phyloP scores from a whole-genome alignment of 2,329 filamentous ascomycete species.

The Pseudocercospora fuligena region DNA sequence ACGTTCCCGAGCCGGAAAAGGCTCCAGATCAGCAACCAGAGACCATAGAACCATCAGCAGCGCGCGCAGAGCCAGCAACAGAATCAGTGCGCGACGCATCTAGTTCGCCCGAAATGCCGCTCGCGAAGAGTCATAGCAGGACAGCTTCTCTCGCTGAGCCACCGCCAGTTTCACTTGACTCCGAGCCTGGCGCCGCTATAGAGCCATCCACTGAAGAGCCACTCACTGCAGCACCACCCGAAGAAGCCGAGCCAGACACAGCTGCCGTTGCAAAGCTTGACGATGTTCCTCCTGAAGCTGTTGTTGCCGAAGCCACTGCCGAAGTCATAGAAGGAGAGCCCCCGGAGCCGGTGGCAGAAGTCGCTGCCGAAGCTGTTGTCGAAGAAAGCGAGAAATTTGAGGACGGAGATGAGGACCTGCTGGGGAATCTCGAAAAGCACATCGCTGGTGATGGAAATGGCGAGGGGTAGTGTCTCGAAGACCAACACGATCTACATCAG shows the following conservation, averaged over 20 bases:
- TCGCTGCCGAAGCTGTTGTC: slow-evolving; percentile 13
- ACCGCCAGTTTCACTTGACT: slow-evolving; percentile 19
- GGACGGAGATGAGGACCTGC: slow-evolving; percentile 37
- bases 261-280: slow-evolving; percentile 1
- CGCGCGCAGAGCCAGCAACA: slow-evolving; percentile 15
- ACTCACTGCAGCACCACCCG: background rate
- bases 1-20: background rate
- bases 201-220: background rate
- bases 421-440: slow-evolving; percentile 38
- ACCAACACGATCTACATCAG: background rate
- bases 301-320: slow-evolving; percentile 7
- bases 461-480: background rate
- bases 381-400: slow-evolving; percentile 25
- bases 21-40: slow-evolving; percentile 12
- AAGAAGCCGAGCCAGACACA: slow-evolving; percentile 4
- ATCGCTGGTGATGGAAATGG: slow-evolving; percentile 17
- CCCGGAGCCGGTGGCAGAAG: slow-evolving; percentile 10
- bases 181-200: background rate
- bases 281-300: slow-evolving; percentile 3
- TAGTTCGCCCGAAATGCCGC: slow-evolving; percentile 50
- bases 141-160: slow-evolving; percentile 40
- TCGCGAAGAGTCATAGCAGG: slow-evolving; percentile 46
- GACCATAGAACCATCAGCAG: slow-evolving; percentile 5
- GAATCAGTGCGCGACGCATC: slow-evolving; percentile 38
- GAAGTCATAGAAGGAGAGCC: slow-evolving; percentile 13